phyloP scores from a whole-genome alignment of 2,329 filamentous ascomycete species.

The Monilinia fructigena region DNA sequence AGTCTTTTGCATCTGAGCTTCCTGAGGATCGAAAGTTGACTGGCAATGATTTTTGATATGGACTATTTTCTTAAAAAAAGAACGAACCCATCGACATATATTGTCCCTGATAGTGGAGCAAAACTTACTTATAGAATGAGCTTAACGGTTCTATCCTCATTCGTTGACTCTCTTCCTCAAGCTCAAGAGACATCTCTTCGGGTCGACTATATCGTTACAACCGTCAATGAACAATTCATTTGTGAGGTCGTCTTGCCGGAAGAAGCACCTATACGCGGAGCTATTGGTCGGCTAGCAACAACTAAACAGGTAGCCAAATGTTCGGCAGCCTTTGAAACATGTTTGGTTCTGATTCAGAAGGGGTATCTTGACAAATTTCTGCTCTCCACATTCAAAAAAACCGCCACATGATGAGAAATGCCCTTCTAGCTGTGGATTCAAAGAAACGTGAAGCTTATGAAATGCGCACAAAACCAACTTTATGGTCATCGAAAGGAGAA shows the following conservation, averaged over 20 bases:
- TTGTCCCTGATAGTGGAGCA: slow-evolving; percentile 66
- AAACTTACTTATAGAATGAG: slow-evolving; percentile 76
- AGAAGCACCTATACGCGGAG: slow-evolving; percentile 66
- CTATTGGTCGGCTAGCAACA: slow-evolving; percentile 59
- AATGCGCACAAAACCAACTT: slow-evolving; percentile 74
- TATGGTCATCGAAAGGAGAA: slow-evolving; percentile 60
- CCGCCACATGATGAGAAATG: slow-evolving; percentile 84
- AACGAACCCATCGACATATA: slow-evolving; percentile 46
- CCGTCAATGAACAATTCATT: slow-evolving; percentile 58
- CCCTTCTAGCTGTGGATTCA: slow-evolving; percentile 74
- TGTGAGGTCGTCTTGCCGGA: slow-evolving; percentile 80
- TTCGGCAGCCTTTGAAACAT: slow-evolving; percentile 84
- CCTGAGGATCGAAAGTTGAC: slow-evolving; percentile 71
- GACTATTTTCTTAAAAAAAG: slow-evolving; percentile 55
- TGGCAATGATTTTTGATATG: slow-evolving; percentile 56
- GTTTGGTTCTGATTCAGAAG: slow-evolving; percentile 63
- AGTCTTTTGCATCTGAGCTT: slow-evolving; percentile 71
- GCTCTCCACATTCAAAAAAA: slow-evolving; percentile 68
- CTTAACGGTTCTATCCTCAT: slow-evolving; percentile 68
- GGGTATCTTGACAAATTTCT: slow-evolving; percentile 72
- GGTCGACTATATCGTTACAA: slow-evolving; percentile 62
- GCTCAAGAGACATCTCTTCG: slow-evolving; percentile 40
- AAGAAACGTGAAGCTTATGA: slow-evolving; percentile 72
- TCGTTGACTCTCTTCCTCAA: slow-evolving; percentile 65
- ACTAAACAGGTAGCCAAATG: slow-evolving; percentile 81